phyloP scores from a whole-genome alignment of 2,329 filamentous ascomycete species.

The Botrytis elliptica region DNA sequence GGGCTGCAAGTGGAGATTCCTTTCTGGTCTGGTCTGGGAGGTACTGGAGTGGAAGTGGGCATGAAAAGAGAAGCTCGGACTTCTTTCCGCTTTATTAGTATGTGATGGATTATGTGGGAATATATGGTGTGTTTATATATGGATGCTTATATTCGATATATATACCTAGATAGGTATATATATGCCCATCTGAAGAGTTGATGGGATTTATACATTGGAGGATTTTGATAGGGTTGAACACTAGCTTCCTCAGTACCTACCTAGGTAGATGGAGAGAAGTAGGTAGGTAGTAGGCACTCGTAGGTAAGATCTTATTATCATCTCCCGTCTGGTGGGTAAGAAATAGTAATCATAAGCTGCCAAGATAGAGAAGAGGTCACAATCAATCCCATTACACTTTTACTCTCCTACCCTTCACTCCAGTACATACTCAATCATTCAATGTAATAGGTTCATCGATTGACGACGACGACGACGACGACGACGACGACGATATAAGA shows the following conservation, averaged over 20 bases:
- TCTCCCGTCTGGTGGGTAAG: neutral
- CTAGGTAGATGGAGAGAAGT: neutral
- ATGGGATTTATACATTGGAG: neutral
- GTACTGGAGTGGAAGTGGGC: neutral
- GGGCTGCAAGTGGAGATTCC: slow-evolving; percentile 27
- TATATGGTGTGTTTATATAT: neutral
- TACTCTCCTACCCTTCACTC: neutral
- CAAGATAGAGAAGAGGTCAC: neutral
- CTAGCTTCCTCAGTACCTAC: too few relatives aligned
- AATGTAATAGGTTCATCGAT: neutral
- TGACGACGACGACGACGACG: neutral
- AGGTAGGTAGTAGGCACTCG: neutral
- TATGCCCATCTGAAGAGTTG: too few relatives aligned
- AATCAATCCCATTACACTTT: neutral
- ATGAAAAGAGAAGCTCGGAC: slow-evolving; percentile 30
- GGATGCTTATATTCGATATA: too few relatives aligned
- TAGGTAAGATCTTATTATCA: neutral
- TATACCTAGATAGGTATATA: too few relatives aligned
- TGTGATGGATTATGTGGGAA: neutral
- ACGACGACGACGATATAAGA: neutral
- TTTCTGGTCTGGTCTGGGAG: slow-evolving; percentile 14
- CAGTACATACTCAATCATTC: too few relatives aligned
- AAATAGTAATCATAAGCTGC: neutral
- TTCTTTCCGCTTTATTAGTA: slow-evolving; percentile 17
- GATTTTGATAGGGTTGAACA: neutral